Percentiles rank a stretch among this genome's conserved stretches.
Evolutionary conservation across 148 eudicot genomes (phyloP).

Genomic region (Rheum nobile): DNA sequence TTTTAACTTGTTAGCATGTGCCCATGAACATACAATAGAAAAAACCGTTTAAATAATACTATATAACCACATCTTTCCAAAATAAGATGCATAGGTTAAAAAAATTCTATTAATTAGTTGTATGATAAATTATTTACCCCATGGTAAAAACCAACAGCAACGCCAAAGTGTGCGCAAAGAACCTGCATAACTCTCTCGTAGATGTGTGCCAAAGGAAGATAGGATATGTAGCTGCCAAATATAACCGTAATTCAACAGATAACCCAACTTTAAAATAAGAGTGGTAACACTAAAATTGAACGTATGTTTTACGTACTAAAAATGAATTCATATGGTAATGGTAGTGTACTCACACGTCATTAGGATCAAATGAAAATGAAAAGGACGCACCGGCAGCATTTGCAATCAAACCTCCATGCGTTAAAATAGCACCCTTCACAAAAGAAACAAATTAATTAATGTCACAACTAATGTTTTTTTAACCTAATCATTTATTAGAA

Average conservation of each 20-base stretch:
- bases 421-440: constrained; percentile 67
- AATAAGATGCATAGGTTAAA: too few relatives aligned
- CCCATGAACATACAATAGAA: too few relatives aligned
- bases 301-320: too few relatives aligned
- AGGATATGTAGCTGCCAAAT: constrained; percentile 63
- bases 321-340: too few relatives aligned
- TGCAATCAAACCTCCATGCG: constrained; percentile 72
- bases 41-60: too few relatives aligned
- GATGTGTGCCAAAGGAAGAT: constrained; percentile 94
- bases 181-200: constrained; percentile 82
- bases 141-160: constrained; percentile 88
- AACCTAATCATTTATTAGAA: not conserved
- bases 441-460: not conserved
- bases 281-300: not conserved
- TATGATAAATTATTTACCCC: constrained; percentile 34
- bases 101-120: too few relatives aligned
- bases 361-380: constrained; percentile 31
- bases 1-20: too few relatives aligned
- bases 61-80: too few relatives aligned
- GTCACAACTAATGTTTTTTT: too few relatives aligned
- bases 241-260: not conserved
- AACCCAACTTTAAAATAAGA: not conserved
- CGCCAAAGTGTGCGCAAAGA: constrained; percentile 37
- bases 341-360: constrained; percentile 51
- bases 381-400: constrained; percentile 52